Evolutionary conservation across 2,329 filamentous ascomycete species (phyloP), one percentile per base, ranked within the genome.

Genomic region (Penicillium sp.): DNA sequence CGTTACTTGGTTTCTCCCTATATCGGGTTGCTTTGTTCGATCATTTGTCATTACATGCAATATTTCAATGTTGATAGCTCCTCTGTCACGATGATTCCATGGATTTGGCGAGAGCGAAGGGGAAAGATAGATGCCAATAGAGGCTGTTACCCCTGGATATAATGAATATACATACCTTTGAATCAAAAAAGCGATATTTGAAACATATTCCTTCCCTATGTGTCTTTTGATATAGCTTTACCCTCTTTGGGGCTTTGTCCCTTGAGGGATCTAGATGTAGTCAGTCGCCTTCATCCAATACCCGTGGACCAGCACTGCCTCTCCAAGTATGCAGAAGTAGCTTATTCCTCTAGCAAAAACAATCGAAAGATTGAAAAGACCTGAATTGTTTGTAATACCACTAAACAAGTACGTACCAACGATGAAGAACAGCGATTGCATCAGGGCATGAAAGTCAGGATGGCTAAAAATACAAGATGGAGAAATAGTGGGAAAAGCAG

Each of bases 391-490:
- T 46, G 47, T 31, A 50, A 45, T 37, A 52, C 46, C 25, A 54
- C 32, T 44, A 50, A 23, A 48, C 37, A 34, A 41, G 35, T 50
- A 50, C 46, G 40, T 54, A 54, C 25, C 52, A 45, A 32, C 4
- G n/a, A 34, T n/a, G 15, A 39, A 39, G 38, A 34, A 45, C 16
- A 34, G 15, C 12, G 35, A 51, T 51, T 40, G 47, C 47, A 51
- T 51, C 34, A 51, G 47, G 40, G n/a, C 52, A 51, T 51, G 47
- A 51, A 38, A 21, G 39, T 45, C 29, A 35, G 37, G 13, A 21
- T 29, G 42, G 46, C 46, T 46, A 51, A 41, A 35, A 56, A 56
- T 50, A 56, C 50, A 54, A 45, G 39, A 56, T 16, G 6, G 7
- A 50, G 25, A 54, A 52, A 16, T 41, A 41, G 35, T n/a, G 16